These are phyloP conservation scores for Corinectria fuckeliana DNA, from an alignment of 2,329 filamentous ascomycete genomes.

Conservation along the genomic window DNA sequence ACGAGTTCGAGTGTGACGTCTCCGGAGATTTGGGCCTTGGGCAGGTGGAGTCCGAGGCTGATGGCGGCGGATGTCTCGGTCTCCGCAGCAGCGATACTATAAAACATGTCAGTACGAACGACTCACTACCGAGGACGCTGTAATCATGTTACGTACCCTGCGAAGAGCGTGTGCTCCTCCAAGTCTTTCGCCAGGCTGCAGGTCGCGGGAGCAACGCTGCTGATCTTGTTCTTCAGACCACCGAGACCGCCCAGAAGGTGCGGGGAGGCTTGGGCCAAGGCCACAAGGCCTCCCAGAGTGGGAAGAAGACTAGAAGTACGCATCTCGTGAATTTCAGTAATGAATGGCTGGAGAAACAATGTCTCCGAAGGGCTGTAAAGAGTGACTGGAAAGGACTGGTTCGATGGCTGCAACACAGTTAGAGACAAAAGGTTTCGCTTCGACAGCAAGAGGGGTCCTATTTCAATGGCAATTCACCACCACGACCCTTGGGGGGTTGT, in stretches of 20 bases:
- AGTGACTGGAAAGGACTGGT: conserved; percentile 27
- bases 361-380: conserved; percentile 20
- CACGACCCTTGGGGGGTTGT: background rate
- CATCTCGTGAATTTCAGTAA: conserved; percentile 23
- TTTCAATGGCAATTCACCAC: background rate
- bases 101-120: background rate
- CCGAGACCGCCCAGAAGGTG: conserved; percentile 19
- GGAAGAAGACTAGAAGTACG: conserved; percentile 26
- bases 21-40: conserved; percentile 53
- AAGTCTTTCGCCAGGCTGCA: conserved; percentile 25
- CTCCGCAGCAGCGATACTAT: conserved; percentile 25
- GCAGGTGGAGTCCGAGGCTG: conserved; percentile 33
- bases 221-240: conserved; percentile 1
- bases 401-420: conserved; percentile 13
- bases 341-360: conserved; percentile 31
- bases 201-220: background rate
- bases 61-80: conserved; percentile 26
- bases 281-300: conserved; percentile 26
- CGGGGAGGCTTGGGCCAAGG: conserved; percentile 26
- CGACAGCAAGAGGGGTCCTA: background rate
- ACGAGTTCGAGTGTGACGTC: conserved; percentile 52
- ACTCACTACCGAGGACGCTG: background rate
- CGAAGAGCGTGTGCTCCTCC: conserved; percentile 26
- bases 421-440: background rate
- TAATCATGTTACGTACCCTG: conserved; percentile 1